Evolutionary conservation across 345 rosid species (phyloP).

Genomic region (Pistacia integerrima): DNA sequence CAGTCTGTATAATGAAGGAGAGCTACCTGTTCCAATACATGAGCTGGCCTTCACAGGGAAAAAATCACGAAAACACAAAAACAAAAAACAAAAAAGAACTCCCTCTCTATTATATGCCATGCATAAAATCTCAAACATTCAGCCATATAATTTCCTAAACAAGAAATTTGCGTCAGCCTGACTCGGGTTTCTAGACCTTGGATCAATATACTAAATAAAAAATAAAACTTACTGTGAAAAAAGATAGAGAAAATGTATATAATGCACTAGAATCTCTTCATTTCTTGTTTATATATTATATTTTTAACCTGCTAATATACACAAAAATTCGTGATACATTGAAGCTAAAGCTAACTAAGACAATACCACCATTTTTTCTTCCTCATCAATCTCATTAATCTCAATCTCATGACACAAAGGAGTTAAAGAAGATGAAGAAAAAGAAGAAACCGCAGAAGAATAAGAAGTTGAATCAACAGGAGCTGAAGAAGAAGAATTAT

Average conservation of each 20-base stretch:
- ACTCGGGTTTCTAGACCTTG: too few relatives aligned
- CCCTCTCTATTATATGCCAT: too few relatives aligned
- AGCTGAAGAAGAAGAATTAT: not conserved
- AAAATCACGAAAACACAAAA: too few relatives aligned
- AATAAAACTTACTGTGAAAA: too few relatives aligned
- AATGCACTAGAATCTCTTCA: not conserved
- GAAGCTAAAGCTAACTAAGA: slow-evolving; percentile 10
- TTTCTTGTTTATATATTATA: not conserved
- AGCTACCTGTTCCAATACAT: not conserved
- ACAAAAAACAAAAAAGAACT: too few relatives aligned
- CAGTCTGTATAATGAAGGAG: not conserved
- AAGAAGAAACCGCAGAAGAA: slow-evolving; percentile 52
- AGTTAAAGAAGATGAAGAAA: slow-evolving; percentile 32
- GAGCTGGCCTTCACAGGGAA: not conserved
- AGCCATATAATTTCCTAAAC: too few relatives aligned
- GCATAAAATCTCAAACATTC: too few relatives aligned
- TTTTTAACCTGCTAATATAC: slow-evolving; percentile 20
- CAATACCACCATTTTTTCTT: not conserved
- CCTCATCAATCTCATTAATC: slow-evolving; percentile 19
- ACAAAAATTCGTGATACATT: slow-evolving; percentile 9
- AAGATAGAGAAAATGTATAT: not conserved
- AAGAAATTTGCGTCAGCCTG: too few relatives aligned
- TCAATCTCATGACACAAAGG: slow-evolving; percentile 24
- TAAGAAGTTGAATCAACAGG: slow-evolving; percentile 30
- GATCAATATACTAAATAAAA: too few relatives aligned